phyloP scores from a whole-genome alignment of 495 filamentous ascomycete genomes.

The Penicillium samsonianum region DNA sequence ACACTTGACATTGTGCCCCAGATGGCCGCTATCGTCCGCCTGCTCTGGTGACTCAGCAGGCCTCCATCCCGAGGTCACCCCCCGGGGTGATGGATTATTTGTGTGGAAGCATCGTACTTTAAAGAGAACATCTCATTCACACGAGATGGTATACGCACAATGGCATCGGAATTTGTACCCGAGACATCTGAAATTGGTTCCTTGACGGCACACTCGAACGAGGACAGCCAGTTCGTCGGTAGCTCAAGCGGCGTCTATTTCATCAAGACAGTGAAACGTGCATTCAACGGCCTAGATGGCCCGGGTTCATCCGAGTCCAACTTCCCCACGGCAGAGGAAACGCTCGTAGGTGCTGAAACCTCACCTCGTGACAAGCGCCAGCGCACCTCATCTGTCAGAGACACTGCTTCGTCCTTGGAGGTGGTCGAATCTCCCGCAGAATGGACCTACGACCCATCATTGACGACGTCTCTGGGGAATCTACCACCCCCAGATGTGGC shows the following conservation, averaged over 20 bases:
- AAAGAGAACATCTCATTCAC: neutral
- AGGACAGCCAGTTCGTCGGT: conserved; percentile 46
- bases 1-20: neutral
- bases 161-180: conserved; percentile 37
- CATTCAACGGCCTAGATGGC: conserved; percentile 33
- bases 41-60: neutral
- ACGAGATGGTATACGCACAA: conserved; percentile 15
- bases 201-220: conserved; percentile 43
- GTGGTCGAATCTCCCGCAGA: conserved; percentile 18
- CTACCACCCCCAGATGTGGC: conserved; percentile 33
- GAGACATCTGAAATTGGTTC: conserved; percentile 42
- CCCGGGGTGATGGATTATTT: neutral
- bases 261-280: conserved; percentile 45
- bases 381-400: conserved; percentile 17
- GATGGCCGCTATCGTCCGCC: neutral
- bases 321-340: conserved; percentile 44
- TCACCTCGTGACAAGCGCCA: conserved; percentile 27
- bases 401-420: conserved; percentile 12
- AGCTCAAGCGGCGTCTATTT: conserved; percentile 48
- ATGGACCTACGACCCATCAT: conserved; percentile 39
- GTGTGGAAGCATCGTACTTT: neutral
- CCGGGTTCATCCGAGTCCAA: conserved; percentile 24
- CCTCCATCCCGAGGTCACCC: neutral
- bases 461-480: conserved; percentile 31
- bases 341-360: conserved; percentile 37